Conservation (phyloP, 768 basidiomycete genomes). For the Boletus insuetus region DNA sequence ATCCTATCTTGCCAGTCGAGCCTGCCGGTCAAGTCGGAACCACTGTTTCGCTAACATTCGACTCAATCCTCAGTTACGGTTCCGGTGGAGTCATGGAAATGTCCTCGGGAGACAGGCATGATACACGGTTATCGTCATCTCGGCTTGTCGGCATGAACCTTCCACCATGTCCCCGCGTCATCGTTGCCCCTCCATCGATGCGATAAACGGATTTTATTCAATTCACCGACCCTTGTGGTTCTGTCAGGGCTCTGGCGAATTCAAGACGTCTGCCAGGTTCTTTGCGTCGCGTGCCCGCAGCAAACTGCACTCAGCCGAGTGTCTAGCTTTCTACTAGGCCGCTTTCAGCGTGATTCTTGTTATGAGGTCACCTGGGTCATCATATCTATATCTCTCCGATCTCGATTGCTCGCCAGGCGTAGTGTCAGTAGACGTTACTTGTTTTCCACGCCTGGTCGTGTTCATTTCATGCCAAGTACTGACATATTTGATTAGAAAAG, state of each 20-base stretch:
- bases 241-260: conserved; percentile 1
- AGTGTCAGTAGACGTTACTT: conserved; percentile 7
- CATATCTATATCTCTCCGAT: conserved; percentile 1
- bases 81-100: conserved; percentile 4
- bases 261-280: background rate
- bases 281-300: conserved; percentile 1
- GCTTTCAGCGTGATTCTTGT: background rate
- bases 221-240: conserved; percentile 14
- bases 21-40: conserved; percentile 9
- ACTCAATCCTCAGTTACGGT: conserved; percentile 5
- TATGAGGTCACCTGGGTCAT: conserved; percentile 4
- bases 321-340: background rate
- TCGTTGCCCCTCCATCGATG: background rate
- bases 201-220: conserved; percentile 16
- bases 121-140: background rate
- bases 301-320: background rate
- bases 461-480: conserved; percentile 9
- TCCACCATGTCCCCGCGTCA: conserved; percentile 2
- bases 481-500: conserved; percentile 17
- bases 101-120: background rate
- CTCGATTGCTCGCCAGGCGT: conserved; percentile 11
- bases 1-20: background rate
- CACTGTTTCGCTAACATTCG: background rate
- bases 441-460: conserved; percentile 2
- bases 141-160: conserved; percentile 7